Percentiles rank a stretch among this genome's conserved stretches.
These are phyloP conservation scores for Sisymbrium altissimum DNA, from an alignment of 345 rosid genomes.

Conservation along the genomic window DNA sequence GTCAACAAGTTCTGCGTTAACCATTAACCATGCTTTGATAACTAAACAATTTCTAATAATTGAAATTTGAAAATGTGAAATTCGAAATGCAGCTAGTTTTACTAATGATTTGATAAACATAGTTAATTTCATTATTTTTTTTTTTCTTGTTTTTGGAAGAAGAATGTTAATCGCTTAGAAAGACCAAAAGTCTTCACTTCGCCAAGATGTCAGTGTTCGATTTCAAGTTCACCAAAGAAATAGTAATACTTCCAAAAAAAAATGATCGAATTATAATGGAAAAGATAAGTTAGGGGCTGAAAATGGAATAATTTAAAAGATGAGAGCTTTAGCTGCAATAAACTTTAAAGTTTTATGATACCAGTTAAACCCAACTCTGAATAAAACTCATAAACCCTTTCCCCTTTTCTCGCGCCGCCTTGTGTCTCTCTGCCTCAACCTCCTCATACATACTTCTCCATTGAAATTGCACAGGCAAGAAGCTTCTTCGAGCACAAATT, in stretches of 20 bases:
- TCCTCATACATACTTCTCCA: neutral
- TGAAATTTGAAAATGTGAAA: neutral
- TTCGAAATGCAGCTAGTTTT: neutral
- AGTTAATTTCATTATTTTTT: neutral
- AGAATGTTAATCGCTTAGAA: neutral
- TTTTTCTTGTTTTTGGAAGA: neutral
- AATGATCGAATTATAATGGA: neutral
- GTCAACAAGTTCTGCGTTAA: neutral
- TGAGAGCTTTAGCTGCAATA: neutral
- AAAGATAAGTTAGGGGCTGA: neutral
- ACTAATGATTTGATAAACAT: neutral
- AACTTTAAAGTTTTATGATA: neutral
- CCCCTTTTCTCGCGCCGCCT: neutral
- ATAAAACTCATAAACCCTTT: neutral
- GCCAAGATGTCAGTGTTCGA: neutral
- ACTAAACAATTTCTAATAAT: neutral
- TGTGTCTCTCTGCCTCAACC: neutral
- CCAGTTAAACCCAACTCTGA: neutral
- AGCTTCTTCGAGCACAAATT: neutral
- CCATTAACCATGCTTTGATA: neutral
- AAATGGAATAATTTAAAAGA: neutral
- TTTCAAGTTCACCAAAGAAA: neutral
- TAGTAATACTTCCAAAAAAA: neutral
- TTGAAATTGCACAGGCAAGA: neutral
- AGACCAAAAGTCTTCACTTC: too few relatives aligned